Evolutionary conservation across 2,329 filamentous ascomycete species (phyloP), one percentile per base, ranked within the genome.

Genomic region (Alternaria infectoria): DNA sequence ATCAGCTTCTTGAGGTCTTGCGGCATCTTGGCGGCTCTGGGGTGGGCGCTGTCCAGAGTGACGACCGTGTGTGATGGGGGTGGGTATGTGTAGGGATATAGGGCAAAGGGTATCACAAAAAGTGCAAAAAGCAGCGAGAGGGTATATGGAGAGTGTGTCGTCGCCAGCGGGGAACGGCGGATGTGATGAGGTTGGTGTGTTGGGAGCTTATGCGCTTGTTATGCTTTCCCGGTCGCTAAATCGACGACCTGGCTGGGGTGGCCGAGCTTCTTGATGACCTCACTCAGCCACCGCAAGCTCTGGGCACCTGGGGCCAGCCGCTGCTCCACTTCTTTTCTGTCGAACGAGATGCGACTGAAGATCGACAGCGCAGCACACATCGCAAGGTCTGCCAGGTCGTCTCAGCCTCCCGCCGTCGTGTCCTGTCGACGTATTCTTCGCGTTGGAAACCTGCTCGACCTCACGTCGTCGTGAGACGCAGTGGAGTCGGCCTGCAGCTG

Each of bases 1-100:
- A 78, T 76, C 68, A 84, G 66, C 64, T 82, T 82, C 76, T 84
- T 84, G 69, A 83, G 80, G 74, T 85, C 80, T 70, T 76, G 77
- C 61, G 69, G 59, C 75, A 79, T 77, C 65, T 54, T 74, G 71
- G 62, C 63, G 67, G 64, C 17, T 26, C 57, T 62, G 51, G 44
- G 56, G 25, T 52, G 15, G 63, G 46, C 58, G 59, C 51, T 61
- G 64, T 64, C 36, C 49, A 17, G 15, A 49, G 46, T n/a, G 57
- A 44, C 25, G 25, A 17, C 23, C 64, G 62, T 23, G 70, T 65
- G 55, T 60, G 68, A 40, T 17, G 30, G 17, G 25, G 65, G 61
- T 17, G 70, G 64, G 57, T 59, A 67, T 50, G 17, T 47, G 57
- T 44, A 36, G 12, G 25, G 30, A 21, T 56, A 40, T 28, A 69